Evolutionary conservation across 1,284 basidiomycete genomes (phyloP).

Genomic region (Sporisorium scitamineum): DNA sequence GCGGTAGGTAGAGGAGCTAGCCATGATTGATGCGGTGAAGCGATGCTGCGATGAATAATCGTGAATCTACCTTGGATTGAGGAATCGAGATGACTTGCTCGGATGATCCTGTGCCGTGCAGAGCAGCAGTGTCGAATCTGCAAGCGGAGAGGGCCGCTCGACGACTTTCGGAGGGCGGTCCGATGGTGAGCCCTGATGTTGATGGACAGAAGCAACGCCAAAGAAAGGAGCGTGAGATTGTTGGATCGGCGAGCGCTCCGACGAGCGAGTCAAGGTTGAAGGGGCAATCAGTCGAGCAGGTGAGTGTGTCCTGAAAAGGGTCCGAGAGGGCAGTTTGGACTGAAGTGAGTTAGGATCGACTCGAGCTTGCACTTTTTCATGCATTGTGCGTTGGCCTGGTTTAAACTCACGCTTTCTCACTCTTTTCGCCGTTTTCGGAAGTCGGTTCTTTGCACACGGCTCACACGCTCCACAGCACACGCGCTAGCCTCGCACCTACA

Average conservation of each 20-base stretch:
- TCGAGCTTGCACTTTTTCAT: background rate
- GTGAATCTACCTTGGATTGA: background rate
- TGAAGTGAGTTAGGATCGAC: no score
- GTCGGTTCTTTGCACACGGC: slow-evolving; percentile 4
- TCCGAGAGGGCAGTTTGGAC: no score
- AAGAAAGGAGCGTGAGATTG: background rate
- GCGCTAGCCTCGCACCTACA: no score
- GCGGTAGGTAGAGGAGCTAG: slow-evolving; percentile 30
- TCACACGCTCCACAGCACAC: background rate
- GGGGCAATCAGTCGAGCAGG: background rate
- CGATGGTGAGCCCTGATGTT: background rate
- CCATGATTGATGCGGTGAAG: slow-evolving; percentile 25
- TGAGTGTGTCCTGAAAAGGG: no score
- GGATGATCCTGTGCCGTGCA: background rate
- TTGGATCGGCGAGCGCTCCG: no score
- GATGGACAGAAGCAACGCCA: background rate
- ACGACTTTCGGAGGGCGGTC: background rate
- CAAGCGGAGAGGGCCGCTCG: slow-evolving; percentile 7
- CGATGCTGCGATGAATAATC: background rate
- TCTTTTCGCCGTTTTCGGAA: slow-evolving; percentile 13
- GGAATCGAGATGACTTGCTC: background rate
- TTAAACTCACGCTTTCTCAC: background rate
- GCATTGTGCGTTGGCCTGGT: background rate
- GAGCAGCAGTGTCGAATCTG: background rate
- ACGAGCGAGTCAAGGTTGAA: background rate